Conservation (phyloP, 2,329 filamentous ascomycete genomes). For the Aspergillus transmontanensis region DNA sequence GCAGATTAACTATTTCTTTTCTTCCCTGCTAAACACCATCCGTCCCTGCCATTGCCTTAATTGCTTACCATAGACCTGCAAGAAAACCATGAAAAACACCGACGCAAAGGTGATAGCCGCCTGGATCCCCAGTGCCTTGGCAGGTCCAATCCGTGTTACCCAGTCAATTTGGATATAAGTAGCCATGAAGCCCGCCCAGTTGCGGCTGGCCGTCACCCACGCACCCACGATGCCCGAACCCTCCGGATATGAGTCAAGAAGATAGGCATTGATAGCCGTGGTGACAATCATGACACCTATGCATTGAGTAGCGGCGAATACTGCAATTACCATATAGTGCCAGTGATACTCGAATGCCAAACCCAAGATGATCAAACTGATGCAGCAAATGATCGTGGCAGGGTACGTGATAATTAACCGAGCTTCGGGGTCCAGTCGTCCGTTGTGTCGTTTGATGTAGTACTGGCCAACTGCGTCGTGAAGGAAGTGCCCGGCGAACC, state of each 20-base stretch:
- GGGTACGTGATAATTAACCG: conserved; percentile 53
- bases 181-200: conserved; percentile 50
- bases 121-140: conserved; percentile 49
- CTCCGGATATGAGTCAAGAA: conserved; percentile 53
- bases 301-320: conserved; percentile 55
- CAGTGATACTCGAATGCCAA: conserved; percentile 50
- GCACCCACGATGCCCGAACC: conserved; percentile 27
- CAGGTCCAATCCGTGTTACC: conserved; percentile 47
- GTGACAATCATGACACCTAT: conserved; percentile 59
- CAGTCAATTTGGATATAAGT: conserved; percentile 52
- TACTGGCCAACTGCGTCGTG: conserved; percentile 53
- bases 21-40: conserved; percentile 15
- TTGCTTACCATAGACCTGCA: conserved; percentile 40
- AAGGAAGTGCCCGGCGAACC: conserved; percentile 54
- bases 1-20: background rate
- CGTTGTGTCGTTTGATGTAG: conserved; percentile 51
- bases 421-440: conserved; percentile 59
- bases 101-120: conserved; percentile 43
- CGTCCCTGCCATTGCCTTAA: conserved; percentile 39
- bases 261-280: conserved; percentile 53
- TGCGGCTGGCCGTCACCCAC: conserved; percentile 54
- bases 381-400: conserved; percentile 23
- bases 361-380: conserved; percentile 46
- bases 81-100: conserved; percentile 35
- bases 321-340: conserved; percentile 52